phyloP scores from a whole-genome alignment of 2,329 filamentous ascomycete genomes.

The Berkeleyomyces basicola region DNA sequence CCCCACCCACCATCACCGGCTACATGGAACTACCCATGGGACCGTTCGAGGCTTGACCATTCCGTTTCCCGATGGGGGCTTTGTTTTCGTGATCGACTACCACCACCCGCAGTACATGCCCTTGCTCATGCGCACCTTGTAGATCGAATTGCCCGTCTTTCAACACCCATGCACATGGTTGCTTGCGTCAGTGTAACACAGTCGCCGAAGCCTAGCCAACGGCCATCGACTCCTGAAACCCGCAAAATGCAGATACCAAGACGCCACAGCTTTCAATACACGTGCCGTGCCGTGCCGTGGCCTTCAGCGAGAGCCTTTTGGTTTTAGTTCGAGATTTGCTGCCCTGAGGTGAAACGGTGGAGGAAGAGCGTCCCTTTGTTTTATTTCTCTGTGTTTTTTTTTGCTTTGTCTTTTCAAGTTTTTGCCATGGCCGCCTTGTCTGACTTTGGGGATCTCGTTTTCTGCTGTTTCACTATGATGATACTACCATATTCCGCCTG shows the following conservation, averaged over 20 bases:
- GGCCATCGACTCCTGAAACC: slow-evolving; percentile 11
- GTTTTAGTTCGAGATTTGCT: background rate
- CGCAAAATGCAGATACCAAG: slow-evolving; percentile 2
- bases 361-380: background rate
- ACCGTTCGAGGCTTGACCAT: background rate
- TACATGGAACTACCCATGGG: background rate
- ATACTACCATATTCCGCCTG: background rate
- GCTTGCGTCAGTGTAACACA: slow-evolving; percentile 8
- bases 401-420: background rate
- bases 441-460: background rate
- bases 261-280: slow-evolving; percentile 5
- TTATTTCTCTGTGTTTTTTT: background rate
- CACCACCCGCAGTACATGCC: background rate
- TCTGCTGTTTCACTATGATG: slow-evolving; percentile 1
- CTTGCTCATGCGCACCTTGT: background rate
- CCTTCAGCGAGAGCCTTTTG: background rate
- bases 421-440: background rate
- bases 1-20: background rate
- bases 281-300: background rate
- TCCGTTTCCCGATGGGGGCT: background rate
- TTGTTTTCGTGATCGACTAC: background rate
- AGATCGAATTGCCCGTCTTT: background rate
- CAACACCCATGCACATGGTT: background rate
- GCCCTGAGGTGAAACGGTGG: no score
- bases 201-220: background rate